A percentile compares a stretch with the other conserved stretches of the same genome.
Evolutionary conservation across 2,329 filamentous ascomycete species (phyloP).

Genomic region (Fusarium protoensiforme): DNA sequence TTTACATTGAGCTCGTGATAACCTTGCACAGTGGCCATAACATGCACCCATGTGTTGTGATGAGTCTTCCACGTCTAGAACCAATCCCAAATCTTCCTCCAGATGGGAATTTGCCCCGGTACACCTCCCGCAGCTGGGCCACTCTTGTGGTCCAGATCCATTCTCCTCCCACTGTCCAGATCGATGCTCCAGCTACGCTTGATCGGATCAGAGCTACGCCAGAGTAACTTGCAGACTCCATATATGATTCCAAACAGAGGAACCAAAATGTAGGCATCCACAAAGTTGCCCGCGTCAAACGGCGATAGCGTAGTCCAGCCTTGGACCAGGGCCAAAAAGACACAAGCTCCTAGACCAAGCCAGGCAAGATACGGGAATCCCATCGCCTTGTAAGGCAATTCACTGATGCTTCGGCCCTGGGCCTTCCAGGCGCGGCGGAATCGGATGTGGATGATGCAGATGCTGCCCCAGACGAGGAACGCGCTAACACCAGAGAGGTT

Average conservation of each 20-base stretch:
- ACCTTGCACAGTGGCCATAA: not conserved
- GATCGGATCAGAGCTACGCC: constrained; percentile 59
- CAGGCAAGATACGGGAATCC: constrained; percentile 69
- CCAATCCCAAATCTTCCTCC: constrained; percentile 56
- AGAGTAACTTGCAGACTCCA: constrained; percentile 63
- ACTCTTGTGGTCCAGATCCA: constrained; percentile 62
- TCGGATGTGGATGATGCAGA: constrained; percentile 77
- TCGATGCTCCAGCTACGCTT: constrained; percentile 65
- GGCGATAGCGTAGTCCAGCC: constrained; percentile 70
- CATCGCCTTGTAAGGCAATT: constrained; percentile 66
- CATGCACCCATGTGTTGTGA: not conserved
- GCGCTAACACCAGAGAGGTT: constrained; percentile 77
- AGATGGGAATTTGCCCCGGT: constrained; percentile 49
- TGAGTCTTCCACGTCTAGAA: constrained; percentile 48
- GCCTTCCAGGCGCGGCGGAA: constrained; percentile 72
- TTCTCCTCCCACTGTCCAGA: constrained; percentile 64
- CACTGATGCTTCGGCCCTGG: constrained; percentile 65
- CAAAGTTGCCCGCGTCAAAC: constrained; percentile 68
- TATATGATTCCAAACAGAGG: constrained; percentile 70
- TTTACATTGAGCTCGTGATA: not conserved
- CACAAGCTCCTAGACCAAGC: constrained; percentile 66
- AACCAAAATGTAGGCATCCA: constrained; percentile 71
- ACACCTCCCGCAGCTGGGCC: constrained; percentile 45
- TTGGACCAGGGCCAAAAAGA: constrained; percentile 70
- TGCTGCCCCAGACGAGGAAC: constrained; percentile 78